A percentile compares a stretch with the other conserved stretches of the same genome.
Evolutionary conservation across 2,329 filamentous ascomycete species (phyloP).

Genomic region (Samsoniella hepiali): DNA sequence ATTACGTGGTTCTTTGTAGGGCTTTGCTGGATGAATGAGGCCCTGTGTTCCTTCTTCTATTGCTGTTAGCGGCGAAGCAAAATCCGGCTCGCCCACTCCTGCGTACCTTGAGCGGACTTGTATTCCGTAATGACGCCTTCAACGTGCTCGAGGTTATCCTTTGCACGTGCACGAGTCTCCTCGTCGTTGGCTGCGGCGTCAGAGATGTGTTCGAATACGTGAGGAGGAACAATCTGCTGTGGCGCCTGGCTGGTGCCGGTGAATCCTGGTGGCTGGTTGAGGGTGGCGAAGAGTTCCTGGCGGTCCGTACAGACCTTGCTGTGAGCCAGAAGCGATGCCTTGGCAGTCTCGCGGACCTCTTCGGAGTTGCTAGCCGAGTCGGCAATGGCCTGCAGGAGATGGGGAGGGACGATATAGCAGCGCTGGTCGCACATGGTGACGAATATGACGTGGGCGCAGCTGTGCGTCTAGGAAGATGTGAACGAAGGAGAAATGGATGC

Average conservation of each 20-base stretch:
- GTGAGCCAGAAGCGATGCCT: constrained; percentile 33
- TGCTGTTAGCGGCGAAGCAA: constrained; percentile 8
- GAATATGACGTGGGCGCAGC: not conserved
- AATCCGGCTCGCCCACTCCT: too few relatives aligned
- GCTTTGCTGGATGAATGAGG: constrained; percentile 3
- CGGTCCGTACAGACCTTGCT: constrained; percentile 32
- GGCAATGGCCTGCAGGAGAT: constrained; percentile 43
- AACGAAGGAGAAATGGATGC: not conserved
- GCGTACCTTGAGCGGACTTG: constrained; percentile 28
- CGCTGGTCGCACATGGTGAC: constrained; percentile 20
- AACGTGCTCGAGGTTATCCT: constrained; percentile 39
- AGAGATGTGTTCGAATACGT: constrained; percentile 38
- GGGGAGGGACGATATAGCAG: constrained; percentile 45
- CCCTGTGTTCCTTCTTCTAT: constrained; percentile 18
- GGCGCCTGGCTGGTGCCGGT: constrained; percentile 18
- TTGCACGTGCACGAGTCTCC: constrained; percentile 35
- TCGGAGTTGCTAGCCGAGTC: constrained; percentile 37
- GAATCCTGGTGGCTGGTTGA: constrained; percentile 33
- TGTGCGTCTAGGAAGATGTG: not conserved
- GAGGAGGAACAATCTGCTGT: constrained; percentile 38
- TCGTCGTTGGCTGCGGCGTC: constrained; percentile 39
- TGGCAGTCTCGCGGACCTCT: constrained; percentile 35
- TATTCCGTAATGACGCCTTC: constrained; percentile 29
- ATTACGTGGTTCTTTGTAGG: constrained; percentile 33
- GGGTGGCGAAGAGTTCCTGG: constrained; percentile 34